Evolutionary conservation across 345 rosid species (phyloP), one percentile per base, ranked within the genome.

Genomic region (Brassica carinata): DNA sequence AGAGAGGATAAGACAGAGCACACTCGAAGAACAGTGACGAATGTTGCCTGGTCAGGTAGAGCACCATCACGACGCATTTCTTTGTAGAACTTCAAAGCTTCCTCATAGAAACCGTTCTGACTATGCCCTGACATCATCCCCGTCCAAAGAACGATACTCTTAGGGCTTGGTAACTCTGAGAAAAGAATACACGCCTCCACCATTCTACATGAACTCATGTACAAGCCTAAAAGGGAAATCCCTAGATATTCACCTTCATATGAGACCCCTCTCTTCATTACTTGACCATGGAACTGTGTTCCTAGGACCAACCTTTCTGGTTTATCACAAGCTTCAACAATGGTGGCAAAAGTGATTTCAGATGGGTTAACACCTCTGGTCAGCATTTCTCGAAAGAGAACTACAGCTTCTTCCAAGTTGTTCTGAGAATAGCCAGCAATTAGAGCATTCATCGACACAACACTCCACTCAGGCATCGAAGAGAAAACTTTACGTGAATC

Each of bases 31-130:
- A 88, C 83, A 75, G 94, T 89, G 17, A 89, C 98, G 87, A 92
- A 94, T 73, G 97, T 87, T 57, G 98, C 98, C 84, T 94, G 98
- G 84, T 94, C 98, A 79, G 93, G 94, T 76, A 86, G 36, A 30
- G 79, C 84, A 82, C 86, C 79, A 85, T 74, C 73, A 67, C 76
- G 81, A 61, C 74, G 91, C 98, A 94, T 92, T 87, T 84, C 90
- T 81, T 17, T 70, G 77, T 88, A 94, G 34, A 85, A 84, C 57
- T 77, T 83, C 82, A 90, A 87, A 38, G 98, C 97, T 75, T 87
- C 95, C 67, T 85, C 88, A 76, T 83, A 85, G 77, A 85, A 89
- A 71, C 90, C 93, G 72, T 89, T 91, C 82, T 90, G 93, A 61
- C 89, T 78, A 40, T 86, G 90, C 38, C 97, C 93, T 31, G 98